Base-by-base conservation (phyloP, 371 early-diverging fungal species). In the Mucor ambiguus region DNA sequence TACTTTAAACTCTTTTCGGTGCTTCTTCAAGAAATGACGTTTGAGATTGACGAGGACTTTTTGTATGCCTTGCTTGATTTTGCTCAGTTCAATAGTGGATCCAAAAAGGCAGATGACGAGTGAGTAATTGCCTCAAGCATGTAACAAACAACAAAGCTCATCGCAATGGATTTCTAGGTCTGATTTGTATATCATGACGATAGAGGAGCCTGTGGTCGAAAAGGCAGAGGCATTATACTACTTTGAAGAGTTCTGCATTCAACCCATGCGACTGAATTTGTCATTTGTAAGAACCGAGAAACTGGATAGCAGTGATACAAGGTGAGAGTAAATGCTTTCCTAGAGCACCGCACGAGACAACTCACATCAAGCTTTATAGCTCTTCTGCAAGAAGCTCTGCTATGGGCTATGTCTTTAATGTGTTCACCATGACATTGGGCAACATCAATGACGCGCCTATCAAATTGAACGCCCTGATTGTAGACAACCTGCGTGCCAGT, bases 361-460 rank as follows among this genome's bases (percentile, higher is more conserved):
- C 9, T 18, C 55, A 10, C 30, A 20, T 4, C 7, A n/a, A 44
- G 1, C 7, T 20, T 7, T 24, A 4, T 54, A 78, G 70, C n/a
- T 65, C 61, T 14, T 71, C 71, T 10, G 49, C 66, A 4, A 67
- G 60, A 11, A 64, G 64, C 11, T 77, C 80, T 20, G 69, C 83
- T 2, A 43, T 83, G 20, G 74, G 72, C 11, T 84, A 92, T 37
- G 78, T 77, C 1, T 80, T 89, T 63, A 93, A 95, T 60, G 90
- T 95, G 3, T 82, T 96, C 44, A 94, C 94, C 0, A 93, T 93
- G 93, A 92, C 95, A 2, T 79, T 96, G 35, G 96, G 94, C 44
- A 96, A 96, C 65, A 86, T 95, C 64, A 91, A 92, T 77, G 93
- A 95, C 73, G 94, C 95, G 4, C 94, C 94, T 0, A 79, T 95